Evolutionary conservation across 179 eudicot genomes (phyloP), one percentile per base, ranked within the genome.

Genomic region (Beta corolliflora): DNA sequence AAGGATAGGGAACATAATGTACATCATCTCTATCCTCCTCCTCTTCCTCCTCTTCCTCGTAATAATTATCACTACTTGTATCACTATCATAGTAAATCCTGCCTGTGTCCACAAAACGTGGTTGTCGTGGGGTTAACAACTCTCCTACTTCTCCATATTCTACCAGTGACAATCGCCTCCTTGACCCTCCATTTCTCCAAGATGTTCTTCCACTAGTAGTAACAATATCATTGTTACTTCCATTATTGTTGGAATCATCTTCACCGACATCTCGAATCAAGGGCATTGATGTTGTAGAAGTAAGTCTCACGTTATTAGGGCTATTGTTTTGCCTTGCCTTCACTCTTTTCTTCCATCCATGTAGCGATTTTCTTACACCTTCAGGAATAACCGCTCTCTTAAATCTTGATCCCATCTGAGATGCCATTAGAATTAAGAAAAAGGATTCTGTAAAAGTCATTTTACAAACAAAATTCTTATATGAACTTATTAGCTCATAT

Each of bases 331-430:
- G 89, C 79, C 77, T 88, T 9, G 86, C 73, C 71, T 69, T 88
- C 79, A 87, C 89, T 80, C 91, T 90, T 29, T 70, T 86, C 79
- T 79, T 82, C 97, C 97, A 93, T 54, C 89, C 89, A 46, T 86
- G 90, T 45, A 93, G 86, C 9, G 93, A 90, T 81, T 45, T 81
- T 79, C 94, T 87, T 54, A 91, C 91, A 9, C 82, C 71, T 78
- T 90, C 90, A 3, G 93, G 76, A 2, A 91, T 44, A 78, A 93
- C 88, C 11, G 93, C 70, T 68, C 80, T 88, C 85, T 91, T 91
- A 77, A 80, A 93, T 77, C 70, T 90, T 1, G 93, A 93, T 7
- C 94, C 97, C 97, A 93, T 91, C 93, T 93, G 88, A 77, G 52
- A 16, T 9, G 7, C 10, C 9, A 21, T 18, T 36, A 41, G 18